phyloP scores from a whole-genome alignment of 805 yeast species.

The Metschnikowia sp. region DNA sequence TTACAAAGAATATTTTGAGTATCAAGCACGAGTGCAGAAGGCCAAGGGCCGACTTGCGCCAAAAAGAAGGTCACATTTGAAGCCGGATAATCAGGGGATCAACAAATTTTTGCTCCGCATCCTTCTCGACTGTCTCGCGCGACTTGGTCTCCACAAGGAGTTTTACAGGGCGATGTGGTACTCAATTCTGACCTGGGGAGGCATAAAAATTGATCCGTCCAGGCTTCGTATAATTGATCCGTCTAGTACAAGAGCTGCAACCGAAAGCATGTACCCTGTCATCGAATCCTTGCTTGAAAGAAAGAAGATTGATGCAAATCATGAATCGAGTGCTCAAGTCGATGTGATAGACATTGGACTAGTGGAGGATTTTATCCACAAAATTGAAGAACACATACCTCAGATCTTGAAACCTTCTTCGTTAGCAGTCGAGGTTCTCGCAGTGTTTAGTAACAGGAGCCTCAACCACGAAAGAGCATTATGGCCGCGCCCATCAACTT shows the following conservation, averaged over 20 bases:
- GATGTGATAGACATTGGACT: conserved; percentile 26
- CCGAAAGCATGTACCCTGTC: conserved; percentile 1
- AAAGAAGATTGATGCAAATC: neutral
- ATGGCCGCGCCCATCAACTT: conserved; percentile 26
- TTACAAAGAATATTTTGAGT: conserved; percentile 9
- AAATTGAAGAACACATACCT: conserved; percentile 25
- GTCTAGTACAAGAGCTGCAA: conserved; percentile 1
- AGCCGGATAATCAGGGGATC: conserved; percentile 17
- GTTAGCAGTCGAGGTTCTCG: conserved; percentile 26
- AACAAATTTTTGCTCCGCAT: conserved; percentile 32
- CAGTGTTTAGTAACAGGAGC: conserved; percentile 21
- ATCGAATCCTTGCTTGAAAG: neutral
- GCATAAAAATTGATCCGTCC: conserved; percentile 13
- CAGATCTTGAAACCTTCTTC: conserved; percentile 18
- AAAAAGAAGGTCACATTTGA: conserved; percentile 5
- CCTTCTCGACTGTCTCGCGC: conserved; percentile 29
- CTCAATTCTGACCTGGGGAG: conserved; percentile 33
- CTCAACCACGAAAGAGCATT: conserved; percentile 12
- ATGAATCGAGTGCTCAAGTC: conserved; percentile 2
- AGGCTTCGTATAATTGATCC: neutral
- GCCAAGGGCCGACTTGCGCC: neutral
- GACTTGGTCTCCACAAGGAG: conserved; percentile 30
- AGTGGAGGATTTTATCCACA: conserved; percentile 34
- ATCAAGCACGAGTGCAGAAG: conserved; percentile 18
- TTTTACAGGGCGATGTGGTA: conserved; percentile 32